Evolutionary conservation across 2,329 filamentous ascomycete genomes (phyloP).

Genomic region (Cordyceps fumosorosea): DNA sequence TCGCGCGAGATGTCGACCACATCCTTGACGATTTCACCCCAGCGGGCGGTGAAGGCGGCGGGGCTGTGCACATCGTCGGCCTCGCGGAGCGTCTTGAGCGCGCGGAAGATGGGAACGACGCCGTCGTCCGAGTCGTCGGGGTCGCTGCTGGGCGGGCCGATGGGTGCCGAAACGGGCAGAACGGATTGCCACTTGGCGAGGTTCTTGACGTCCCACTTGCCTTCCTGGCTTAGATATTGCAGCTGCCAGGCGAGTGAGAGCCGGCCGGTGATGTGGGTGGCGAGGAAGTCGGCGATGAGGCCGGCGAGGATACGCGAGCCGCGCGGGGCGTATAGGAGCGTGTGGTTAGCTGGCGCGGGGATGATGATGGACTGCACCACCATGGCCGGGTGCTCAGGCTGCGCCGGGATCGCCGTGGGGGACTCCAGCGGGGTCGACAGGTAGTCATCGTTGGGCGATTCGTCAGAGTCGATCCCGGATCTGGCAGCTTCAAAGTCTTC

Average conservation of each 20-base stretch:
- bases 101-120: constrained; percentile 61
- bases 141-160: constrained; percentile 39
- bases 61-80: constrained; percentile 80
- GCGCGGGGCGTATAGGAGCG: constrained; percentile 71
- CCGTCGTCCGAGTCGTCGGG: background rate
- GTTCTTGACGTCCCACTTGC: constrained; percentile 98
- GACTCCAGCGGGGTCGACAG: constrained; percentile 41
- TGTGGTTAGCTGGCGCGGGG: constrained; percentile 73
- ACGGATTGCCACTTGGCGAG: constrained; percentile 84
- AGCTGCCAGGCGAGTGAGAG: constrained; percentile 86
- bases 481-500: constrained; percentile 28
- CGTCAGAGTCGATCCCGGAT: constrained; percentile 24
- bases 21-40: constrained; percentile 61
- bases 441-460: constrained; percentile 30
- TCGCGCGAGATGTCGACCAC: constrained; percentile 91
- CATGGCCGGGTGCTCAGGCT: constrained; percentile 41
- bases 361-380: constrained; percentile 64
- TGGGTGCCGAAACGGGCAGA: constrained; percentile 67
- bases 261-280: constrained; percentile 65
- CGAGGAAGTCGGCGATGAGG: constrained; percentile 75
- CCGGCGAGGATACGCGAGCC: constrained; percentile 72
- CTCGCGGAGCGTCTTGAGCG: constrained; percentile 89
- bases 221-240: constrained; percentile 77
- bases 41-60: constrained; percentile 59
- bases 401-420: constrained; percentile 35